Evolutionary conservation across 768 basidiomycete genomes (phyloP).

Genomic region (Clathrus columnatus): DNA sequence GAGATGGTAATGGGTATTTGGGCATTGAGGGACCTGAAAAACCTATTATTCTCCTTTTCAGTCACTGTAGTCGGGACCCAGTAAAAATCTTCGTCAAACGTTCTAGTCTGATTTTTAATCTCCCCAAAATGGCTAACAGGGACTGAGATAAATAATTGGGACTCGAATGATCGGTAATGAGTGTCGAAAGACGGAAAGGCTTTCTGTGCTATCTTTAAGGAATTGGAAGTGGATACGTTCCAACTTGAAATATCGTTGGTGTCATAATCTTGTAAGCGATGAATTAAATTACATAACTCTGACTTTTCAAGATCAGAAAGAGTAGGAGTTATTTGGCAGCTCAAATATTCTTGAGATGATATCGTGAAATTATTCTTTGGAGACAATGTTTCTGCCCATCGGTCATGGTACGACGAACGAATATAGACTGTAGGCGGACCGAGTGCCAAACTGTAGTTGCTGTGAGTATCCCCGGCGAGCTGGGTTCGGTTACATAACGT

Average conservation of each 20-base stretch:
- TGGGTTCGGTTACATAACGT: neutral
- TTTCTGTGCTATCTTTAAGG: neutral
- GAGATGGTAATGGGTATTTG: too few species aligned
- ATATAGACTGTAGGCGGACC: too few species aligned
- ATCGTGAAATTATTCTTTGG: too few species aligned
- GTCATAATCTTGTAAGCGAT: too few species aligned
- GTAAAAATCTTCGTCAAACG: neutral
- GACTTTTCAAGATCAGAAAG: too few species aligned
- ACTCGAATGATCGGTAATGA: neutral
- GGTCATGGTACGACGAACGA: too few species aligned
- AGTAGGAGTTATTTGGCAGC: too few species aligned
- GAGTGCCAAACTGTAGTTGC: neutral
- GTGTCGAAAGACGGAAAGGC: neutral
- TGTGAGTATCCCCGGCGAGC: neutral
- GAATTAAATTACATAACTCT: too few species aligned
- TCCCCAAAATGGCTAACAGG: neutral
- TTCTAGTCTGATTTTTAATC: neutral
- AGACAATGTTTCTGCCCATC: neutral
- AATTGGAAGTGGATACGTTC: neutral
- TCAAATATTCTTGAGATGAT: too few species aligned
- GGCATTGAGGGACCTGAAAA: too few species aligned
- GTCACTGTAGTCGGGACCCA: slow-evolving; percentile 2
- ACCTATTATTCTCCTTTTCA: too few species aligned
- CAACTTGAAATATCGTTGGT: neutral
- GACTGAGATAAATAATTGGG: neutral